Evolutionary conservation across 208 protist genomes (phyloP).

Genomic region (Phytomonas sp.): DNA sequence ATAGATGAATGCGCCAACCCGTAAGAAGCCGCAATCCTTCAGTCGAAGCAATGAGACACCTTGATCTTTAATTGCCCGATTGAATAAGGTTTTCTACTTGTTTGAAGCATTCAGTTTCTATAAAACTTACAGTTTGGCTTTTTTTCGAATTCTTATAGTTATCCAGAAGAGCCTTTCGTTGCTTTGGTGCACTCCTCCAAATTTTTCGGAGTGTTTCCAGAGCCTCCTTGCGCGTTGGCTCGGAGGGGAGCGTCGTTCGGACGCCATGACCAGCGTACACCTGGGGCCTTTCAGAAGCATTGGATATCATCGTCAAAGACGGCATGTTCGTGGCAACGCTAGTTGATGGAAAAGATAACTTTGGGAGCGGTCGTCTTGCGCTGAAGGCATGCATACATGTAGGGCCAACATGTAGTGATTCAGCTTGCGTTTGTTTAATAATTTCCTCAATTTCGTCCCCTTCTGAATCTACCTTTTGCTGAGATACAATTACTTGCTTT

Average conservation of each 20-base stretch:
- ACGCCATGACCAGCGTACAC: slow-evolving; percentile 16
- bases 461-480: background rate
- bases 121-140: slow-evolving; percentile 17
- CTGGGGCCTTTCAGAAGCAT: background rate
- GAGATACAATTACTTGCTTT: slow-evolving; percentile 11
- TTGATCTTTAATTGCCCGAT: background rate
- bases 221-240: slow-evolving; percentile 37
- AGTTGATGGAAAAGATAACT: background rate
- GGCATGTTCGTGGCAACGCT: background rate
- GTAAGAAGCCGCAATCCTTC: background rate
- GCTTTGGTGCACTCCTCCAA: slow-evolving; percentile 34
- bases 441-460: slow-evolving; percentile 3
- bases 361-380: slow-evolving; percentile 11
- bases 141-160: slow-evolving; percentile 20
- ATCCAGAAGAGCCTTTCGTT: slow-evolving; percentile 21
- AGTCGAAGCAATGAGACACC: background rate
- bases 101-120: slow-evolving; percentile 32
- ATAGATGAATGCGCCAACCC: background rate
- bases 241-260: slow-evolving; percentile 30
- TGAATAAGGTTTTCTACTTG: slow-evolving; percentile 6
- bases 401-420: background rate
- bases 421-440: background rate
- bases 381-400: slow-evolving; percentile 10
- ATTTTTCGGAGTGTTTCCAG: slow-evolving; percentile 54
- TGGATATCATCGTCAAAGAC: background rate